Base-by-base conservation (phyloP, 129 eudicot genomes). In the Artemisia annua region DNA sequence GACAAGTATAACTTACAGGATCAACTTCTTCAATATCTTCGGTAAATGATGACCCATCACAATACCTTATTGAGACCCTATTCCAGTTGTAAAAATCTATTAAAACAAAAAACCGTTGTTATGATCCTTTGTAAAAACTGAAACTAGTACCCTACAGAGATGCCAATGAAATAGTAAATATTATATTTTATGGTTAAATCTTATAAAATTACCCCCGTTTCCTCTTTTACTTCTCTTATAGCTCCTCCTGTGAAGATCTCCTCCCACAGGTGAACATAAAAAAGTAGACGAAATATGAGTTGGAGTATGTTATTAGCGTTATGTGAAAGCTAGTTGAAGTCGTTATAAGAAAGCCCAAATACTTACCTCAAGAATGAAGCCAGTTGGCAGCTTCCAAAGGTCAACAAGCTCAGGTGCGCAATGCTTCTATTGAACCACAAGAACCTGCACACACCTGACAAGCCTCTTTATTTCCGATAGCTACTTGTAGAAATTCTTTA, bases 311-410 rank as follows among this genome's bases (percentile, higher is more conserved):
- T n/a, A n/a, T n/a, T 35, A 5, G 8, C 8, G 44, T 5, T 39
- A 7, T 39, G 44, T 0, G 44, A 39, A 39, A 39, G 44, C 44
- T 6, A 32, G 7, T 32, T 4, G 39, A 32, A 5, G 39, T 32
- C 7, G 1, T 4, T 30, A 30, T 30, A 30, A 30, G 43, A 35
- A 35, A 5, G 44, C 44, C 7, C 10, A 39, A 28, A 7, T 39
- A 39, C 44, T 39, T 39, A 89, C 98, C 95, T 89, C 95, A 63
- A 56, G 89, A 77, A 89, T 82, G 85, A 87, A 89, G 24, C 98
- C 98, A 15, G 96, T 92, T 60, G 98, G 98, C 63, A 92, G 58
- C 76, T 92, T 92, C 98, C 98, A 92, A 60, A 92, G 85, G 73
- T 89, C 96, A 58, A 20, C 46, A 69, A 87, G 84, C 22, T 70